Base-by-base conservation (phyloP, 371 early-diverging fungal genomes). In the Coemansia linderi region DNA sequence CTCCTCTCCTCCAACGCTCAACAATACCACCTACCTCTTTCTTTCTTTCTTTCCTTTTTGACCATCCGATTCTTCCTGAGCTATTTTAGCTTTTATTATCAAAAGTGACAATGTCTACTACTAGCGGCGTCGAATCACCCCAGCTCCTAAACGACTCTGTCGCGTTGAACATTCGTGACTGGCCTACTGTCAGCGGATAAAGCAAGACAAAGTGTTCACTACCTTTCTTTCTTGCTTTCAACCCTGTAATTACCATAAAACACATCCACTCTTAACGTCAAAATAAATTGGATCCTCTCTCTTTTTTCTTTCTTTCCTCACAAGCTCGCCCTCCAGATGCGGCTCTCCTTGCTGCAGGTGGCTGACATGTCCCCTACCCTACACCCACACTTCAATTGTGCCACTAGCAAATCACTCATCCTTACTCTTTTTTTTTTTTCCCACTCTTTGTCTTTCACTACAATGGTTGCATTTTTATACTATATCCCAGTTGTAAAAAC, bases 391-490 rank as follows among this genome's bases (percentile, higher is more conserved):
- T 39, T 12, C 19, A 40, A 39, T 22, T 13, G 8, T 24, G 24
- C 24, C 40, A 59, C 40, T 13, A 24, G 5, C 9, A 39, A 39
- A 59, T 13, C 27, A 5, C 31, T 29, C 27, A 27, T 24, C 19
- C 43, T 36, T n/a, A 0, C 24, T 44, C 48, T 46, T 4, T 66
- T 33, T 56, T 37, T 19, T 38, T 50, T 61, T 44, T 10, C 46
- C 24, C 36, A 37, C 7, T 60, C 39, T 29, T 13, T 56, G 2
- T 41, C 10, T 52, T 4, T 36, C 19, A 27, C 19, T 19, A 29
- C 3, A 24, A 72, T 73, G 65, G 68, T 65, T 65, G 54, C 59
- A 17, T 68, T 64, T 54, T 31, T 73, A 4, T 73, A 68, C 58
- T 39, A 61, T 7, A 57, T 64, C 7, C 40, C 33, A 36, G 10